Conservation (phyloP, 176 grass and related monocot genomes). For the Pharus latifolius region DNA sequence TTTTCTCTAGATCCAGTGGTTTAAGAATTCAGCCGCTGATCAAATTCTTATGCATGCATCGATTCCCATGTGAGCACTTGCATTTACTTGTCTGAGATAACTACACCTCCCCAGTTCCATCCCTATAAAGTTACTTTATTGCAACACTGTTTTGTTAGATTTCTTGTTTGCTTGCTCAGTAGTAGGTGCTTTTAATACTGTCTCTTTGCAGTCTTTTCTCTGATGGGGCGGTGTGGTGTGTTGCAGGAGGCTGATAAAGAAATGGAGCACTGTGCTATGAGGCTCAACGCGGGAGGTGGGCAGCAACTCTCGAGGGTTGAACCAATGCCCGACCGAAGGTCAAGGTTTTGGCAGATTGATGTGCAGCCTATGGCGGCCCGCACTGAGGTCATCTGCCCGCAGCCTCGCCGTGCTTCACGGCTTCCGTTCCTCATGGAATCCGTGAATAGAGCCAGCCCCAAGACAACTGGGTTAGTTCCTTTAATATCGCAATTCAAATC, state of each 20-base stretch:
- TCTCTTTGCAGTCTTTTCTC: too few relatives aligned
- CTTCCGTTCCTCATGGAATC: slow-evolving; percentile 20
- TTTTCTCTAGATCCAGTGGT: too few relatives aligned
- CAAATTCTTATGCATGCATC: too few relatives aligned
- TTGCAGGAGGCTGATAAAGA: not conserved
- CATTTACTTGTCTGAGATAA: too few relatives aligned
- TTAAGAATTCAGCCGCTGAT: too few relatives aligned
- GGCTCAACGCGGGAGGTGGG: slow-evolving; percentile 3
- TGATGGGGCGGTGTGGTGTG: not conserved
- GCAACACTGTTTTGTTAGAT: too few relatives aligned
- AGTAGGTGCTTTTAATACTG: too few relatives aligned
- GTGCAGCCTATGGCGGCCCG: slow-evolving; percentile 16
- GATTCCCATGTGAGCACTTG: too few relatives aligned
- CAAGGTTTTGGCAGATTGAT: slow-evolving; percentile 72
- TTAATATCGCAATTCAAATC: not conserved
- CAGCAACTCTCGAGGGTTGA: slow-evolving; percentile 42
- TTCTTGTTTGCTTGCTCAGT: too few relatives aligned
- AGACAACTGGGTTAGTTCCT: slow-evolving; percentile 29
- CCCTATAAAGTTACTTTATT: too few relatives aligned
- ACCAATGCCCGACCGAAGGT: slow-evolving; percentile 47
- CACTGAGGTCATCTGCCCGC: slow-evolving; percentile 62
- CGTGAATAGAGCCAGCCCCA: slow-evolving; percentile 29
- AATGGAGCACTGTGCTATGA: slow-evolving; percentile 46
- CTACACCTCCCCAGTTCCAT: too few relatives aligned
- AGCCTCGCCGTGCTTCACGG: slow-evolving; percentile 40